Percentiles rank a stretch among this genome's conserved stretches.
phyloP scores from a whole-genome alignment of 1,139 yeast genomes.

The Magnusiomyces paraingens region DNA sequence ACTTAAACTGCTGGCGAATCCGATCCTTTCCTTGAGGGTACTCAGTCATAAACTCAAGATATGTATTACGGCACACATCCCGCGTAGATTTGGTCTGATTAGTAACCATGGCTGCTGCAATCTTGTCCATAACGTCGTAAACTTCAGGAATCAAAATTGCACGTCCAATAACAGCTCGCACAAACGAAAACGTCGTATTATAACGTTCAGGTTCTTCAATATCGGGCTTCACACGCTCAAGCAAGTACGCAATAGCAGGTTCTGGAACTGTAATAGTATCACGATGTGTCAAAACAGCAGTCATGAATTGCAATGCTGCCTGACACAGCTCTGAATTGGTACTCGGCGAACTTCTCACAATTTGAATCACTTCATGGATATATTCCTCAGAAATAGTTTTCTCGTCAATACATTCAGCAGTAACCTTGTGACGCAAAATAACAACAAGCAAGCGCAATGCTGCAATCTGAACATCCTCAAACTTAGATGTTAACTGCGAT shows the following conservation, averaged over 20 bases:
- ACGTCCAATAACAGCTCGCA: constrained; percentile 66
- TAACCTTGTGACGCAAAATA: constrained; percentile 56
- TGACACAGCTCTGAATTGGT: constrained; percentile 83
- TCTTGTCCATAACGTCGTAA: constrained; percentile 79
- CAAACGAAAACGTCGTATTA: constrained; percentile 78
- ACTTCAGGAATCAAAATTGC: constrained; percentile 80
- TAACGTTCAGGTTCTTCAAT: constrained; percentile 86
- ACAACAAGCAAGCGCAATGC: constrained; percentile 59
- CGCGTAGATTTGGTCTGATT: constrained; percentile 80
- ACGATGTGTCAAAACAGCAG: constrained; percentile 66
- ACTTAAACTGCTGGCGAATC: constrained; percentile 74
- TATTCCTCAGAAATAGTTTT: constrained; percentile 25
- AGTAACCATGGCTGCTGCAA: constrained; percentile 82
- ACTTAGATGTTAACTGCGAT: constrained; percentile 51
- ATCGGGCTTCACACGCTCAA: constrained; percentile 79
- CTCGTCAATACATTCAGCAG: constrained; percentile 42
- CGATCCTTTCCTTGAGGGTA: constrained; percentile 91
- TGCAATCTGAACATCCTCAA: constrained; percentile 69
- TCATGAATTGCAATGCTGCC: constrained; percentile 64
- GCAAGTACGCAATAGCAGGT: constrained; percentile 64
- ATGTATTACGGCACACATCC: constrained; percentile 78
- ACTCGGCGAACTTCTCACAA: constrained; percentile 69
- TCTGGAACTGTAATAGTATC: constrained; percentile 62
- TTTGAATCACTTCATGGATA: constrained; percentile 47
- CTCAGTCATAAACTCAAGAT: constrained; percentile 82